Percentiles rank a stretch among this genome's conserved stretches.
Conservation (phyloP, 75 land plant species). For the Sequoia sempervirens region DNA sequence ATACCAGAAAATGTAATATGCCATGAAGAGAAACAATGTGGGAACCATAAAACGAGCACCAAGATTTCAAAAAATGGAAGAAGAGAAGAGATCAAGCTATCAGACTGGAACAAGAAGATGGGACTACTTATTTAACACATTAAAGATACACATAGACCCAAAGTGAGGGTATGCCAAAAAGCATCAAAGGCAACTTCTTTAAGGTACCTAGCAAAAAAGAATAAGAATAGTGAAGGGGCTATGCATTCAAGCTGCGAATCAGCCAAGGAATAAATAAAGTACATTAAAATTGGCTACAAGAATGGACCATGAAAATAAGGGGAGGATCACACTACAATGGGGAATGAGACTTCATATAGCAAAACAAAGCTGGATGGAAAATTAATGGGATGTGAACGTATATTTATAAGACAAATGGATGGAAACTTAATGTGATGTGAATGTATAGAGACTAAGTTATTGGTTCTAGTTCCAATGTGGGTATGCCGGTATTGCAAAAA, state of each 20-base stretch:
- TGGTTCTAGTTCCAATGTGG: no score
- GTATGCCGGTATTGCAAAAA: no score
- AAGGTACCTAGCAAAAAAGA: background rate
- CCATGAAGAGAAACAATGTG: background rate
- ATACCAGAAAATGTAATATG: background rate
- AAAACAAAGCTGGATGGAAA: no score
- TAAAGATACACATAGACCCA: background rate
- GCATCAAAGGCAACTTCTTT: background rate
- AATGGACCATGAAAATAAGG: background rate
- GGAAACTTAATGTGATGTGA: background rate
- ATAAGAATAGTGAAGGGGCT: background rate
- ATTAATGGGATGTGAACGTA: no score
- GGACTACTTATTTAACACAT: background rate
- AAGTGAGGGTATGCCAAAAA: background rate
- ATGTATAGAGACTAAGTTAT: background rate
- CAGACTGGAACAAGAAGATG: background rate
- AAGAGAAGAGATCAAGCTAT: background rate
- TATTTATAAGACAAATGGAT: background rate
- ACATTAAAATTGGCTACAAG: background rate
- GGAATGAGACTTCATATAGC: background rate
- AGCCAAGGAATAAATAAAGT: background rate
- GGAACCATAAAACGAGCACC: background rate
- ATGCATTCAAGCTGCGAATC: background rate
- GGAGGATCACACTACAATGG: background rate
- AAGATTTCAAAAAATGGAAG: background rate